Base-by-base conservation (phyloP, 805 yeast species). In the Spathaspora girioi region DNA sequence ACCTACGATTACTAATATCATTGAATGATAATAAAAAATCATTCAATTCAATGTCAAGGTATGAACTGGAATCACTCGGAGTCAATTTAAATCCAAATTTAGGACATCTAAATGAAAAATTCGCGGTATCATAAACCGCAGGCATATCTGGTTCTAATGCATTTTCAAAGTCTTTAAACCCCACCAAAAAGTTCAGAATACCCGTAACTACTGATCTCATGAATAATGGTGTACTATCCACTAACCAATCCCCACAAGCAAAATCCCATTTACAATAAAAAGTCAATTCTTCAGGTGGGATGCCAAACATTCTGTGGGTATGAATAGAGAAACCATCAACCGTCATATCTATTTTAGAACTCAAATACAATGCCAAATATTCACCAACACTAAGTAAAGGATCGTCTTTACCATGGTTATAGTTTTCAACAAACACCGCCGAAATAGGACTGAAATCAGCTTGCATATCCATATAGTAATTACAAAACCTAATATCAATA, bases 221-320 rank as follows among this genome's bases (percentile, higher is more conserved):
- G 51, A 82, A 76, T 3, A 59, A 51, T 0, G 83, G 71, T 9
- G 76, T 68, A 1, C 88, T 79, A 50, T 82, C 77, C 11, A 89
- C 66, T 1, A 58, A 51, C 4, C 91, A 68, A 4, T 71, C 73
- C 9, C 92, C 96, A 1, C 86, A 62, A 26, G 79, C 81, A 57
- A 94, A 82, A 53, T 87, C 92, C 99, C 99, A 94, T 53, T 88
- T 85, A 60, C 97, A 91, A 56, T 81, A 83, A 63, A 89, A 94
- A 0, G 97, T 89, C 0, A 93, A 90, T 62, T 89, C 96, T 7
- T 76, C 72, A 0, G 97, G 97, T 0, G 97, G 97, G 2, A 90
- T 64, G 0, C 99, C 99, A 71, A 90, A 90, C 84, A 92, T 83
- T 60, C 98, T 76, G 65, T 93, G 97, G 0, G 97, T 96, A 65